phyloP scores from a whole-genome alignment of 441 rosid genomes.

The Gossypium schwendimanii region DNA sequence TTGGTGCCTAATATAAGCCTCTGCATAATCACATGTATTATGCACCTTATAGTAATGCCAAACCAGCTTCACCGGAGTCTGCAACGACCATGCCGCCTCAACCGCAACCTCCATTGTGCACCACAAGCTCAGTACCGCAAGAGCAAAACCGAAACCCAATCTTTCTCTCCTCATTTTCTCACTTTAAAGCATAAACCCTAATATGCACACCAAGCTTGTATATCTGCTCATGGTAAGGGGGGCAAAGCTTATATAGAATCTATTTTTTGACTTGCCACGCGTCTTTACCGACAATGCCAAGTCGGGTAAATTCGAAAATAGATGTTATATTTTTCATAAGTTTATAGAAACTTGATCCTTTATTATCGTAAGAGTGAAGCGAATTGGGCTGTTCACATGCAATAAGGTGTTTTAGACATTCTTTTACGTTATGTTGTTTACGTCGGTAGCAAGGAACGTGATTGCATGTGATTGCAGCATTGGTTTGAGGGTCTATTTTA shows the following conservation, averaged over 20 bases:
- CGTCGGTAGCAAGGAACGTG: constrained; percentile 20
- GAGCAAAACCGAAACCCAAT: constrained; percentile 9
- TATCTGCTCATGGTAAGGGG: not conserved
- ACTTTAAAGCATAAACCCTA: not conserved
- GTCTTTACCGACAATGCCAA: constrained; percentile 16
- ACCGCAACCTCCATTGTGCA: constrained; percentile 18
- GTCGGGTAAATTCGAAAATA: constrained; percentile 4
- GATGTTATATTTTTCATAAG: not conserved
- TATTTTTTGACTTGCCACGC: constrained; percentile 11
- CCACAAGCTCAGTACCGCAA: constrained; percentile 24
- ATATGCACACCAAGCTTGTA: constrained; percentile 18
- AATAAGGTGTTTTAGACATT: constrained; percentile 6
- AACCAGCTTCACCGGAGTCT: constrained; percentile 34
- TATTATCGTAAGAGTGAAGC: constrained; percentile 16
- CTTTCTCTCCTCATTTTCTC: constrained; percentile 17
- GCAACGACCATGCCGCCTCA: constrained; percentile 32
- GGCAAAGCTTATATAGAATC: constrained; percentile 20
- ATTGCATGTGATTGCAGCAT: constrained; percentile 37
- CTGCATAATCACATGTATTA: constrained; percentile 49
- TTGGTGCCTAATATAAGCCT: constrained; percentile 45
- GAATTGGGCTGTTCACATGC: constrained; percentile 34
- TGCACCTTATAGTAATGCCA: constrained; percentile 54
- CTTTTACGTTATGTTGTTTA: constrained; percentile 15
- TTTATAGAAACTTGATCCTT: not conserved
- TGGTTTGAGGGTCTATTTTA: constrained; percentile 20